Percentiles rank a stretch among this genome's conserved stretches.
These are phyloP conservation scores for Actinomucor elegans DNA, from an alignment of 371 early-diverging fungal species.

Conservation along the genomic window DNA sequence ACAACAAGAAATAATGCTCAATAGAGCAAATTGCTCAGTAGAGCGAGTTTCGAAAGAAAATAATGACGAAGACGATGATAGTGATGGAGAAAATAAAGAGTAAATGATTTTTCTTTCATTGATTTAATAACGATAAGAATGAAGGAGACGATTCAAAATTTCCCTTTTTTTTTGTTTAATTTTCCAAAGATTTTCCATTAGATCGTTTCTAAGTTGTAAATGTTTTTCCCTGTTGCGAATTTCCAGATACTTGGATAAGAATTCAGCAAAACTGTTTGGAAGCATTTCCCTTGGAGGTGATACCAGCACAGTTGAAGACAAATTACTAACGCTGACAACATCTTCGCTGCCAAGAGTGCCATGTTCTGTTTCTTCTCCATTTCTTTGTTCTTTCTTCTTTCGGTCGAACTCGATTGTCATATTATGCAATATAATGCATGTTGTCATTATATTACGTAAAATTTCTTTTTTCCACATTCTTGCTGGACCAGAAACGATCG, in stretches of 20 bases:
- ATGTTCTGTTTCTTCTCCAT: too few relatives aligned
- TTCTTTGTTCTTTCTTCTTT: too few relatives aligned
- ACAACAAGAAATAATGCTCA: too few relatives aligned
- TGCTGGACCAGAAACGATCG: neutral
- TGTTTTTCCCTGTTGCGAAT: neutral
- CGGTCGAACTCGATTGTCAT: conserved; percentile 1
- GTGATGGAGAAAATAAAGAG: too few relatives aligned
- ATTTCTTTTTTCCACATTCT: neutral
- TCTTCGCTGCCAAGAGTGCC: too few relatives aligned
- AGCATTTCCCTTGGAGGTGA: too few relatives aligned
- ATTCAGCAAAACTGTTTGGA: neutral
- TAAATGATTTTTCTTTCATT: too few relatives aligned
- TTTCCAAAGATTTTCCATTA: neutral
- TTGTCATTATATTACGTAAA: neutral
- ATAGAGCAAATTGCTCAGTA: too few relatives aligned
- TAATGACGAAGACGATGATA: neutral
- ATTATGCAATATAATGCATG: conserved; percentile 3
- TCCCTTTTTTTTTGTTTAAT: neutral
- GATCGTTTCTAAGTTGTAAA: neutral
- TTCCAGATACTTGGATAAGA: neutral
- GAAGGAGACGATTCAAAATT: too few relatives aligned
- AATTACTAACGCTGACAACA: neutral
- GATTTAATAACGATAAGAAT: too few relatives aligned
- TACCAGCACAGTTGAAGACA: neutral
- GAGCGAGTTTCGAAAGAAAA: too few relatives aligned